Evolutionary conservation across 2,329 filamentous ascomycete species (phyloP).

Genomic region (Diaporthe longicolla): DNA sequence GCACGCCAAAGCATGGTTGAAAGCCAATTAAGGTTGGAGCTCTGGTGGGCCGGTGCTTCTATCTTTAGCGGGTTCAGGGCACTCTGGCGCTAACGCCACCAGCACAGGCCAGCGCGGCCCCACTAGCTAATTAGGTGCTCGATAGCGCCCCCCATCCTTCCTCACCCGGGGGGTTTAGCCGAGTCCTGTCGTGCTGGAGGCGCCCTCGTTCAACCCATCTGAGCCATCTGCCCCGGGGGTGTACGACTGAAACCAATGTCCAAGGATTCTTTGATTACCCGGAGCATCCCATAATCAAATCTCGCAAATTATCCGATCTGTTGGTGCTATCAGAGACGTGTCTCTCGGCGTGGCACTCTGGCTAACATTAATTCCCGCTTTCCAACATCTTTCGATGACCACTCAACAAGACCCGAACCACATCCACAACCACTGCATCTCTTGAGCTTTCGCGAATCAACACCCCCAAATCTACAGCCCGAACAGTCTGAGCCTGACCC

Average conservation of each 20-base stretch:
- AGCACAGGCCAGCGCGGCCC: conserved; percentile 32
- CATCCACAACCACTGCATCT: conserved; percentile 10
- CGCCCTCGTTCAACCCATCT: conserved; percentile 3
- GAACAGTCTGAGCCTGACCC: conserved; percentile 2
- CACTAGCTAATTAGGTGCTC: conserved; percentile 35
- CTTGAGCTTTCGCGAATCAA: conserved; percentile 16
- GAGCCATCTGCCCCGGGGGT: conserved; percentile 10
- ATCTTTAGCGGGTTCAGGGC: conserved; percentile 28
- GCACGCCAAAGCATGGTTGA: background rate
- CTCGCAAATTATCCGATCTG: conserved; percentile 42
- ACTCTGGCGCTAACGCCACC: conserved; percentile 10
- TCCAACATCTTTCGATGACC: conserved; percentile 11
- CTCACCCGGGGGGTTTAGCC: conserved; percentile 22
- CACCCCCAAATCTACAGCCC: conserved; percentile 3
- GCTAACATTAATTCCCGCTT: conserved; percentile 17
- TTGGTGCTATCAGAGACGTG: conserved; percentile 34
- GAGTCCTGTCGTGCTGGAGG: conserved; percentile 19
- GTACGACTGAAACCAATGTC: conserved; percentile 31
- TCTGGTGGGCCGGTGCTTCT: conserved; percentile 36
- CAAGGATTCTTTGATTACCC: conserved; percentile 38
- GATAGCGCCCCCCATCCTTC: conserved; percentile 22
- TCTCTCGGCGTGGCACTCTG: conserved; percentile 36
- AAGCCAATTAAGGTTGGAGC: conserved; percentile 38
- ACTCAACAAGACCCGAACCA: conserved; percentile 19
- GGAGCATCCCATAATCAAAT: conserved; percentile 39